Conservation (phyloP, 176 grass and related monocot genomes). For the Hordeum vulgare region MorexV3_pseudomolecules_assembly NC_058521.1:334784104-334784603, state of each 20-base stretch:
- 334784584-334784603: slow-evolving; percentile 91
- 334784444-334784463: slow-evolving; percentile 6
- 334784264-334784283: slow-evolving; percentile 14
- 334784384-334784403: slow-evolving; percentile 52
- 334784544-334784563: slow-evolving; percentile 95
- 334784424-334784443: slow-evolving; percentile 10
- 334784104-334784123: slow-evolving; percentile 99
- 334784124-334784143: slow-evolving; percentile 92
- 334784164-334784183: slow-evolving; percentile 31
- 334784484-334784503: slow-evolving; percentile 16
- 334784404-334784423: slow-evolving; percentile 16
- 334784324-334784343: slow-evolving; percentile 88
- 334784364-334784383: slow-evolving; percentile 95
- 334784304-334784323: slow-evolving; percentile 98
- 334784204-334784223: slow-evolving; percentile 9
- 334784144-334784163: slow-evolving; percentile 83
- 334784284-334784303: slow-evolving; percentile 11
- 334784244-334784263: slow-evolving; percentile 12
- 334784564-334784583: slow-evolving; percentile 97
- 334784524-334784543: slow-evolving; percentile 87
- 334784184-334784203: slow-evolving; percentile 12
- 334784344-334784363: slow-evolving; percentile 95
- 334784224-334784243: background rate
- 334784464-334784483: slow-evolving; percentile 6
- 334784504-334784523: slow-evolving; percentile 98